These are phyloP conservation scores for Fennellomyces sp. DNA, from an alignment of 371 early-diverging fungal genomes.

Conservation along the genomic window DNA sequence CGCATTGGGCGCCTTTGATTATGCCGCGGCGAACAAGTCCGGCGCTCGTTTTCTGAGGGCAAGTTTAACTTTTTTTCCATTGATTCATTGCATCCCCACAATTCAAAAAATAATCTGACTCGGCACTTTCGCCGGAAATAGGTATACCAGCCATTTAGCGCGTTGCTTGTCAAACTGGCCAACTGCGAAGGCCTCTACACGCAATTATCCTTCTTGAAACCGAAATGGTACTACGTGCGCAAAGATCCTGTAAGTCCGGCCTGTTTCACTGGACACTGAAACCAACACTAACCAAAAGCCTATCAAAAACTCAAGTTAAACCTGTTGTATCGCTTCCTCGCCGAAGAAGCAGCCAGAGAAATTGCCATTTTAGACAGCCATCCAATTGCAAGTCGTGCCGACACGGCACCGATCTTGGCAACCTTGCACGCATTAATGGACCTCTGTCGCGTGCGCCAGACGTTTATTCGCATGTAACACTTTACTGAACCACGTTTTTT, in stretches of 20 bases:
- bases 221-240: constrained; percentile 49
- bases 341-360: constrained; percentile 35
- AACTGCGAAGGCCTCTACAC: constrained; percentile 39
- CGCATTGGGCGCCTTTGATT: constrained; percentile 65
- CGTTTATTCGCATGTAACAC: constrained; percentile 37
- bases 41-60: constrained; percentile 44
- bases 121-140: neutral
- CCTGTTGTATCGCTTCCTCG: constrained; percentile 31
- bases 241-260: constrained; percentile 49
- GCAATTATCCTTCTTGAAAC: constrained; percentile 41
- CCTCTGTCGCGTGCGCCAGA: constrained; percentile 32
- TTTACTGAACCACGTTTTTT: neutral
- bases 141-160: constrained; percentile 35
- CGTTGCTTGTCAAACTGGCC: constrained; percentile 28
- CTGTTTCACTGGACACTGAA: constrained; percentile 5
- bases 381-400: constrained; percentile 1
- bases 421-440: constrained; percentile 29
- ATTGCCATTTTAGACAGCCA: constrained; percentile 11
- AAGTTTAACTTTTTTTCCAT: neutral
- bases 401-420: constrained; percentile 15
- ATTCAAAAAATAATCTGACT: no score
- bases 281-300: neutral
- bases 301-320: neutral
- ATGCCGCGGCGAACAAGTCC: constrained; percentile 54
- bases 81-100: neutral